Percentiles rank a stretch among this genome's conserved stretches.
These are phyloP conservation scores for Parastagonospora avenae DNA, from an alignment of 2,329 filamentous ascomycete genomes.

Conservation along the genomic window DNA sequence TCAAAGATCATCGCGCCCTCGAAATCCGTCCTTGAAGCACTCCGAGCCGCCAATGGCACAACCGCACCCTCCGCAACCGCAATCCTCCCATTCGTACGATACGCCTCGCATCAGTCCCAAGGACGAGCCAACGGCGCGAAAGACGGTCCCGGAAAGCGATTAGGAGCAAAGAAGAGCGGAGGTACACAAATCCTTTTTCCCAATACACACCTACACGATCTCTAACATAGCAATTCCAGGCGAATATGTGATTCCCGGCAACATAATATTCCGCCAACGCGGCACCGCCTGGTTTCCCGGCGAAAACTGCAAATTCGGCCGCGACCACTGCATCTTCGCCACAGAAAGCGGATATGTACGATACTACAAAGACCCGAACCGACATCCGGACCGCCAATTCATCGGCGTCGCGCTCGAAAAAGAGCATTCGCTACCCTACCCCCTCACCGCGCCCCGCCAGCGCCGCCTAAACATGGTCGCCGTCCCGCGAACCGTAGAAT, in stretches of 20 bases:
- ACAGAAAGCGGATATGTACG: slow-evolving; percentile 87
- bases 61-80: slow-evolving; percentile 41
- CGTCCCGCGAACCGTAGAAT: slow-evolving; percentile 40
- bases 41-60: slow-evolving; percentile 41
- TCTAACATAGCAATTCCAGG: slow-evolving; percentile 56
- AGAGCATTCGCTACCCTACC: slow-evolving; percentile 77
- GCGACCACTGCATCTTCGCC: slow-evolving; percentile 95
- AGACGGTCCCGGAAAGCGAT: slow-evolving; percentile 78
- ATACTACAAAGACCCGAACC: slow-evolving; percentile 88
- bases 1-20: slow-evolving; percentile 29
- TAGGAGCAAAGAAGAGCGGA: slow-evolving; percentile 92
- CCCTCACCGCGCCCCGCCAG: slow-evolving; percentile 72
- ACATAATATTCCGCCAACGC: slow-evolving; percentile 97
- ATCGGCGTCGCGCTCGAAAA: slow-evolving; percentile 92
- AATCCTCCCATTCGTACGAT: slow-evolving; percentile 57
- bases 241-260: slow-evolving; percentile 91
- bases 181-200: slow-evolving; percentile 56
- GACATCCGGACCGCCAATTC: slow-evolving; percentile 86
- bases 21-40: slow-evolving; percentile 35
- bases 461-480: slow-evolving; percentile 77
- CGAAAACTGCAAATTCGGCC: slow-evolving; percentile 92
- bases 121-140: slow-evolving; percentile 72
- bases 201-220: background rate
- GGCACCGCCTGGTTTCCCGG: slow-evolving; percentile 94
- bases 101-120: slow-evolving; percentile 69